Evolutionary conservation across 768 basidiomycete genomes (phyloP).

Genomic region (Boletellus emodensis): DNA sequence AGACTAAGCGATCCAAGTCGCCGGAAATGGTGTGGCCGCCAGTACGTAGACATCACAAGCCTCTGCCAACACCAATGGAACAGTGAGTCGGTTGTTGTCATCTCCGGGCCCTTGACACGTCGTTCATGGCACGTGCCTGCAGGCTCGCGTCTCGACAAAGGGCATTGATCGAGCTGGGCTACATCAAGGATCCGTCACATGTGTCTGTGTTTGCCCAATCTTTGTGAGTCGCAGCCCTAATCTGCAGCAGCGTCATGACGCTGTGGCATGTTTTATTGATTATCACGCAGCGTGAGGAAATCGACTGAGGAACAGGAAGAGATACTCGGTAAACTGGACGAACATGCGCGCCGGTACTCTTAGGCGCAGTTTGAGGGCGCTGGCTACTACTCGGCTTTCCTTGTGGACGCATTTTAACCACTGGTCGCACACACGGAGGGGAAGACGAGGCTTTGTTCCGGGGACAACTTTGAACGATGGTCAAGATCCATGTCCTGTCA

Average conservation of each 20-base stretch:
- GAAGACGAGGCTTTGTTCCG: no score
- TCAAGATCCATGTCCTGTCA: no score
- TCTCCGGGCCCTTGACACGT: not conserved
- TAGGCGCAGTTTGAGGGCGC: not conserved
- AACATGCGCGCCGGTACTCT: slow-evolving; percentile 18
- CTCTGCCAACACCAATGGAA: slow-evolving; percentile 42
- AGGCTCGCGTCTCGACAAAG: slow-evolving; percentile 54
- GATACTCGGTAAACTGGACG: slow-evolving; percentile 42
- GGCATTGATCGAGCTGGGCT: slow-evolving; percentile 60
- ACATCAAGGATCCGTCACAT: slow-evolving; percentile 51
- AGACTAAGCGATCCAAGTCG: slow-evolving; percentile 19
- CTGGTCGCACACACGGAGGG: no score
- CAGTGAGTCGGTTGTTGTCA: slow-evolving; percentile 39
- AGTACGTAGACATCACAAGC: slow-evolving; percentile 51
- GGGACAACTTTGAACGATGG: no score
- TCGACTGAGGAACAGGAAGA: slow-evolving; percentile 39
- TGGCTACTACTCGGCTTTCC: not conserved
- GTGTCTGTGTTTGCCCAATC: slow-evolving; percentile 56
- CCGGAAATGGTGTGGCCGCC: slow-evolving; percentile 62
- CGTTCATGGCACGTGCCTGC: not conserved
- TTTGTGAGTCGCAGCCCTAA: slow-evolving; percentile 48
- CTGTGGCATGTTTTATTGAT: slow-evolving; percentile 4
- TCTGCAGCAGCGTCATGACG: not conserved
- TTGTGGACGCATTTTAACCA: not conserved
- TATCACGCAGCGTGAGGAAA: slow-evolving; percentile 35